A percentile compares a stretch with the other conserved stretches of the same genome.
phyloP scores from a whole-genome alignment of 2,329 filamentous ascomycete genomes.

The Fusarium subtropicale region DNA sequence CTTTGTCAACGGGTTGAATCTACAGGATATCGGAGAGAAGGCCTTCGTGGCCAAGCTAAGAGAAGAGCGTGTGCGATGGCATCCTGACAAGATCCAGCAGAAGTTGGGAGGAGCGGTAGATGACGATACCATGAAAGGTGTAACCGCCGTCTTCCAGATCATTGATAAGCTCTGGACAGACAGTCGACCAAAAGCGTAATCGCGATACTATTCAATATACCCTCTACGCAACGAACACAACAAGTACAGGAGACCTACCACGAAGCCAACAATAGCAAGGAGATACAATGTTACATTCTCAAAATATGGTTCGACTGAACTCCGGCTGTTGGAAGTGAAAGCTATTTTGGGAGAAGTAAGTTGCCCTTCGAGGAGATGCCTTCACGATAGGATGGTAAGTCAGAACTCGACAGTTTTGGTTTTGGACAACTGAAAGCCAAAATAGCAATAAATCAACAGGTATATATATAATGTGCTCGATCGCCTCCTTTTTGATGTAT shows the following conservation, averaged over 20 bases:
- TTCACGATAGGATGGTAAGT: not conserved
- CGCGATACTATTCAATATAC: not conserved
- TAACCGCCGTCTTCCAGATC: constrained; percentile 92
- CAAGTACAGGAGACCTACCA: not conserved
- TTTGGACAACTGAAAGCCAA: not conserved
- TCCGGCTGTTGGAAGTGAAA: not conserved
- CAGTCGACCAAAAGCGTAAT: constrained; percentile 54
- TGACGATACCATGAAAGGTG: constrained; percentile 76
- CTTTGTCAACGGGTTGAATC: constrained; percentile 64
- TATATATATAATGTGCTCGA: not conserved
- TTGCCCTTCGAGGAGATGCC: not conserved
- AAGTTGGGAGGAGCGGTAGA: constrained; percentile 80
- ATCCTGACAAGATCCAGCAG: constrained; percentile 98
- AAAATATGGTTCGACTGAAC: not conserved
- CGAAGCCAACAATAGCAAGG: not conserved
- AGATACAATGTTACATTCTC: too few relatives aligned
- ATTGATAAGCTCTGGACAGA: constrained; percentile 85
- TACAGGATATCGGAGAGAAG: constrained; percentile 58
- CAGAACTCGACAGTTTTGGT: not conserved
- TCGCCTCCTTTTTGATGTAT: not conserved
- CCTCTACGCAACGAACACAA: too few relatives aligned
- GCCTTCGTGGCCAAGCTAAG: constrained; percentile 71
- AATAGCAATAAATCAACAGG: not conserved
- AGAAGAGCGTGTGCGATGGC: constrained; percentile 90
- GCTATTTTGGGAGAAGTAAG: not conserved